Evolutionary conservation across 805 yeast genomes (phyloP).

Genomic region (Huiozyma sinensis): DNA sequence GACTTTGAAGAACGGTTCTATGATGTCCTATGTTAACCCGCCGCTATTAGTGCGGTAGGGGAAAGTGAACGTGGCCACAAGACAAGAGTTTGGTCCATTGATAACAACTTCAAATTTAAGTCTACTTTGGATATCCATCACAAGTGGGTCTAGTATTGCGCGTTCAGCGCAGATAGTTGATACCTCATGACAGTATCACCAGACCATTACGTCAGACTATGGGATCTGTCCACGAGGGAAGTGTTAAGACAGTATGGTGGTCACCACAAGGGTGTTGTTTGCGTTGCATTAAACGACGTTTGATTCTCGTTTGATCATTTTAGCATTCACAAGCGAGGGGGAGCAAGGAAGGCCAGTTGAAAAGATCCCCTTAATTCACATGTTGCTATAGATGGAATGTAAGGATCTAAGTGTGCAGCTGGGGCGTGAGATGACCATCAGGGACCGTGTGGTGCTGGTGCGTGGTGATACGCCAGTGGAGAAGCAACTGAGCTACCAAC

Average conservation of each 20-base stretch:
- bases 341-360: no score
- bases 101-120: slow-evolving; percentile 69
- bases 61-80: slow-evolving; percentile 29
- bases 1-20: slow-evolving; percentile 64
- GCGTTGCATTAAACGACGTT: slow-evolving; percentile 92
- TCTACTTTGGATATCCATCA: slow-evolving; percentile 91
- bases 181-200: slow-evolving; percentile 94
- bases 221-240: slow-evolving; percentile 92
- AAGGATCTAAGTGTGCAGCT: slow-evolving; percentile 11
- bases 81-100: slow-evolving; percentile 60
- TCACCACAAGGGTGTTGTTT: slow-evolving; percentile 90
- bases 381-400: no score
- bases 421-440: slow-evolving; percentile 43
- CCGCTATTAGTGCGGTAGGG: slow-evolving; percentile 48
- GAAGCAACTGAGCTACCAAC: slow-evolving; percentile 73
- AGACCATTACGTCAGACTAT: slow-evolving; percentile 87
- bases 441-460: slow-evolving; percentile 78
- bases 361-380: no score
- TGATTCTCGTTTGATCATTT: slow-evolving; percentile 19
- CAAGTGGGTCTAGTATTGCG: slow-evolving; percentile 99
- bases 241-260: slow-evolving; percentile 94
- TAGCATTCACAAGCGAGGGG: no score
- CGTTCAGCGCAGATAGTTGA: slow-evolving; percentile 95
- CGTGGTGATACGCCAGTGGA: slow-evolving; percentile 89
- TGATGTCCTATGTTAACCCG: slow-evolving; percentile 69